Percentiles rank a stretch among this genome's conserved stretches.
phyloP scores from a whole-genome alignment of 2,329 filamentous ascomycete species.

The Exophiala spinifera region DNA sequence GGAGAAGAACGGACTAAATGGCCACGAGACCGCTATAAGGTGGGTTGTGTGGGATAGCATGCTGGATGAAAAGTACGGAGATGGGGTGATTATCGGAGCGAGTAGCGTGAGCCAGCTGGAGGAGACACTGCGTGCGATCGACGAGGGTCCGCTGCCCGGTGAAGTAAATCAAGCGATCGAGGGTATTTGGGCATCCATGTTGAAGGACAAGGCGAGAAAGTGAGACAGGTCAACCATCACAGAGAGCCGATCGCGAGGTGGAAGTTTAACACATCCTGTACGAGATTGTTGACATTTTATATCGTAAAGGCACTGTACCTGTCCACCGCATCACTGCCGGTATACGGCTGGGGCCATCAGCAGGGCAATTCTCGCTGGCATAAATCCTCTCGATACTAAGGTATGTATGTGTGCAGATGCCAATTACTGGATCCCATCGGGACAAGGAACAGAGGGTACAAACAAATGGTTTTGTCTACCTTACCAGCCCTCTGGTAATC shows the following conservation, averaged over 20 bases:
- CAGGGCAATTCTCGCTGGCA: too few relatives aligned
- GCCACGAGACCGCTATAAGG: conserved; percentile 45
- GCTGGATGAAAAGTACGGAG: conserved; percentile 34
- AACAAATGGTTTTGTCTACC: too few relatives aligned
- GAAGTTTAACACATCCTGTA: background rate
- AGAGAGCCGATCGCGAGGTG: too few relatives aligned
- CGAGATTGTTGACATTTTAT: too few relatives aligned
- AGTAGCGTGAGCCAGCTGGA: conserved; percentile 55
- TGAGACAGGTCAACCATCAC: background rate
- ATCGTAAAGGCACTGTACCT: too few relatives aligned
- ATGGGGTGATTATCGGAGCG: conserved; percentile 58
- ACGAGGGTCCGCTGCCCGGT: conserved; percentile 68
- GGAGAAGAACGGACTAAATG: conserved; percentile 41
- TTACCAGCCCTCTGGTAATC: too few relatives aligned
- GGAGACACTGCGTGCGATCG: conserved; percentile 53
- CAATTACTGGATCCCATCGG: too few relatives aligned
- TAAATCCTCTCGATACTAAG: too few relatives aligned
- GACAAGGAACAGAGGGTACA: too few relatives aligned
- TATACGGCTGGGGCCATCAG: too few relatives aligned
- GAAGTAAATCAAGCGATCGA: conserved; percentile 72
- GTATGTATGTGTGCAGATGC: too few relatives aligned
- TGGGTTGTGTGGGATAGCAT: conserved; percentile 47
- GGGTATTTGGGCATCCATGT: conserved; percentile 58
- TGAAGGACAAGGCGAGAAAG: background rate
- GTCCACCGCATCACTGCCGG: too few relatives aligned